Conservation (phyloP, 2,329 filamentous ascomycete genomes). For the Rhytidhysteron rufulum region DNA sequence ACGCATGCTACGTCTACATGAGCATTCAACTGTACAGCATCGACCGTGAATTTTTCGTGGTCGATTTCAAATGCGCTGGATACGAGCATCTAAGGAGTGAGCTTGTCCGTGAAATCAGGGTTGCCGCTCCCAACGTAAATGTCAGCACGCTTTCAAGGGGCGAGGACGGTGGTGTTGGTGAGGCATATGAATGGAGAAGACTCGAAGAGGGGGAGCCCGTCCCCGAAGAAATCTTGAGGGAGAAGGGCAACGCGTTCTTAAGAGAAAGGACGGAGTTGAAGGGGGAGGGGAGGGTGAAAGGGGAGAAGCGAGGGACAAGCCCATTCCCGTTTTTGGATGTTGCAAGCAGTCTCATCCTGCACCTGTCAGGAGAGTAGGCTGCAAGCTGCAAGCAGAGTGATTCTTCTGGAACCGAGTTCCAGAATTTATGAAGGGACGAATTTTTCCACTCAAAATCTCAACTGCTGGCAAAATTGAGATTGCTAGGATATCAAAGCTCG, state of each 20-base stretch:
- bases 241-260: conserved; percentile 32
- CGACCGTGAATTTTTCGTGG: conserved; percentile 87
- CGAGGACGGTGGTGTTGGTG: conserved; percentile 28
- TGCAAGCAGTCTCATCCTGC: conserved; percentile 86
- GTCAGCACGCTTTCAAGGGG: conserved; percentile 16
- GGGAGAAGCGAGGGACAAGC: conserved; percentile 92
- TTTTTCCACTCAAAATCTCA: background rate
- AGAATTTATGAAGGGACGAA: background rate
- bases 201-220: conserved; percentile 29
- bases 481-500: background rate
- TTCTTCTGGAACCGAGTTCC: background rate
- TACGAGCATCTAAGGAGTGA: conserved; percentile 77
- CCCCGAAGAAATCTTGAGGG: conserved; percentile 24
- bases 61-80: conserved; percentile 97
- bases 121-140: conserved; percentile 5
- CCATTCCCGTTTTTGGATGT: conserved; percentile 96
- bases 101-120: conserved; percentile 38
- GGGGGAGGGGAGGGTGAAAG: conserved; percentile 51
- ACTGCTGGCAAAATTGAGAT: no score
- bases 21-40: conserved; percentile 70
- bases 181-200: conserved; percentile 23
- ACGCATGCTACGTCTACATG: conserved; percentile 87
- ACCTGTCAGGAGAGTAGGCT: conserved; percentile 60
- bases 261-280: conserved; percentile 39
- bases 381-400: no score